phyloP scores from a whole-genome alignment of 352 stramenopile genomes.

The Phytophthora lateralis region DNA sequence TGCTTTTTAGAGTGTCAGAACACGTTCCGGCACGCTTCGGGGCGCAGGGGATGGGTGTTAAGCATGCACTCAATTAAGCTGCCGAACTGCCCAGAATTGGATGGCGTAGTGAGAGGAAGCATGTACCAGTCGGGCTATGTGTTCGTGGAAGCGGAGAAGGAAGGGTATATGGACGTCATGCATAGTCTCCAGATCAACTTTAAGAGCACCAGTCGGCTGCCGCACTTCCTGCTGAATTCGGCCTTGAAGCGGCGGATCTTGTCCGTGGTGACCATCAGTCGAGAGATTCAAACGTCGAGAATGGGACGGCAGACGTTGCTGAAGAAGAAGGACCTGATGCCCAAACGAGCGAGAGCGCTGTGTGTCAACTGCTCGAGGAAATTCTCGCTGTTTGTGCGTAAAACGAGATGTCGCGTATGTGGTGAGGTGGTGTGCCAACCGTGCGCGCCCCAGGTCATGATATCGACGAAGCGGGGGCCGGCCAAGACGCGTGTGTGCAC shows the following conservation, averaged over 20 bases:
- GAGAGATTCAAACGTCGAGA: conserved; percentile 65
- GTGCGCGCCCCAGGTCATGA: conserved; percentile 66
- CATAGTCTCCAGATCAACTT: conserved; percentile 88
- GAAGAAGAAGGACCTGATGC: conserved; percentile 69
- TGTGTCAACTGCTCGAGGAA: conserved; percentile 69
- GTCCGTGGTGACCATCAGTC: conserved; percentile 65
- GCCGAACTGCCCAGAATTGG: conserved; percentile 69
- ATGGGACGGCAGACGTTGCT: conserved; percentile 66
- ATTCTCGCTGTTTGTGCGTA: conserved; percentile 76
- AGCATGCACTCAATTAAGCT: conserved; percentile 89
- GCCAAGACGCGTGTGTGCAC: conserved; percentile 67
- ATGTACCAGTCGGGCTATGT: conserved; percentile 86
- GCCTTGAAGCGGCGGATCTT: conserved; percentile 68
- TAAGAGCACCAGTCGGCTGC: conserved; percentile 68
- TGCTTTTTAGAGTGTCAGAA: conserved; percentile 83
- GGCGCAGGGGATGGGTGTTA: conserved; percentile 72
- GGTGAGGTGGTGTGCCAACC: conserved; percentile 78
- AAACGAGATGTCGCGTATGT: conserved; percentile 74
- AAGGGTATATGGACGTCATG: conserved; percentile 87
- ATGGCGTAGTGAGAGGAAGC: conserved; percentile 73
- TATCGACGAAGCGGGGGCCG: conserved; percentile 33
- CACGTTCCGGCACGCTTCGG: conserved; percentile 74
- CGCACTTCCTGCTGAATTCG: conserved; percentile 68
- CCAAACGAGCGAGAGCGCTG: conserved; percentile 57
- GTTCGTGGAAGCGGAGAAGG: conserved; percentile 76